Base-by-base conservation (phyloP, 495 filamentous ascomycete genomes). In the Neurospora tetraspora region DNA sequence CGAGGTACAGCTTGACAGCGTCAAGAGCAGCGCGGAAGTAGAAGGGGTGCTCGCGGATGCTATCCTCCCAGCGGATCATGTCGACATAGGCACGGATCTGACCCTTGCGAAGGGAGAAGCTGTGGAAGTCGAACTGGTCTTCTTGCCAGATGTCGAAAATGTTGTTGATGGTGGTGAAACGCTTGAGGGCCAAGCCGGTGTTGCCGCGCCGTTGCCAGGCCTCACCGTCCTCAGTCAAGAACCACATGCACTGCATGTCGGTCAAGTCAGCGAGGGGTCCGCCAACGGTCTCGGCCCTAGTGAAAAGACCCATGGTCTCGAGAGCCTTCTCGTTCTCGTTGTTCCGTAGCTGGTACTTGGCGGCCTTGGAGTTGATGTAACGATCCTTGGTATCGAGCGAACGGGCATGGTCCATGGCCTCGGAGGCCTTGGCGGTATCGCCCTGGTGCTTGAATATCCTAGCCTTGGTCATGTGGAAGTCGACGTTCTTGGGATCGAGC, bases 171-270 rank as follows among this genome's bases (percentile, higher is more conserved):
- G 91, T 86, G 72, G 92, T 90, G 78, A 96, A 94, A 40, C 96
- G 89, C 84, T 99, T 99, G 53, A 99, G 85, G 3, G 96, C 94
- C 73, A 97, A 87, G 2, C 90, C 92, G 61, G 93, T 82, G 76
- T 94, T 93, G 75, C 89, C 89, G 80, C 94, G 93, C 34, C 96
- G 91, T 70, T 92, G 81, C 80, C 95, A 96, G 0, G 95, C 88
- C 82, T 97, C 92, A 37, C 93, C 96, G 80, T 98, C 96, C 82
- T 99, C 96, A 27, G 92, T 95, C 75, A 98, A 81, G 80, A 91
- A 99, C 96, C 96, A 99, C 73, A 97, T 90, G 78, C 96, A 97
- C 81, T 99, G 96, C 96, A 99, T 98, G 74, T 99, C 96, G 71
- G 94, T 89, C 20, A 99, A 88, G 81, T 99, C 96, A 47, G 91